Evolutionary conservation across 1,284 basidiomycete genomes (phyloP).

Genomic region (Puccinia horiana): DNA sequence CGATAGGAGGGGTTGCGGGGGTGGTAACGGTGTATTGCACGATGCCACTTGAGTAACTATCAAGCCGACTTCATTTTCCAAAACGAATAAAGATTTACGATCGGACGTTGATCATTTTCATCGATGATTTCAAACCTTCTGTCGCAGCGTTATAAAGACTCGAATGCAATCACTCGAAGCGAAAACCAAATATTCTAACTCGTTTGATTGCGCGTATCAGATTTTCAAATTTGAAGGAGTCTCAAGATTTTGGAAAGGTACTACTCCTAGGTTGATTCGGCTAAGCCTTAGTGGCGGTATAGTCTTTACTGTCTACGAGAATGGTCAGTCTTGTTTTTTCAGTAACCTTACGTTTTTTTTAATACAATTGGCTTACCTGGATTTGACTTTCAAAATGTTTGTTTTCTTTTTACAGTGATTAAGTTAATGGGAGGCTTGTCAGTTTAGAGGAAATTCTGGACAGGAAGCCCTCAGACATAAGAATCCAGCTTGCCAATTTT

Average conservation of each 20-base stretch:
- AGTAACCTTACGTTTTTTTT: neutral
- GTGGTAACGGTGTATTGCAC: conserved; percentile 81
- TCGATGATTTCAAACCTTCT: neutral
- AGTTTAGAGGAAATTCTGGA: conserved; percentile 7
- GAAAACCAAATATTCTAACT: conserved; percentile 78
- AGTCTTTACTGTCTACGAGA: conserved; percentile 90
- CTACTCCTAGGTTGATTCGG: conserved; percentile 80
- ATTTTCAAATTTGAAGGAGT: conserved; percentile 68
- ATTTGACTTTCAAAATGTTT: neutral
- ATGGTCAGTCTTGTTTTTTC: conserved; percentile 60
- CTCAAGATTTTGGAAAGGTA: conserved; percentile 82
- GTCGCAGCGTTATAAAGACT: conserved; percentile 84
- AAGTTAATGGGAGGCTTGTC: conserved; percentile 11
- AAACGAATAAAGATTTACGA: neutral
- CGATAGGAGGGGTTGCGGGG: conserved; percentile 87
- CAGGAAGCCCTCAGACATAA: too few species aligned
- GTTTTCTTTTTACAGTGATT: conserved; percentile 11
- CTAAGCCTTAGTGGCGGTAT: conserved; percentile 90
- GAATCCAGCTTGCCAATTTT: too few species aligned
- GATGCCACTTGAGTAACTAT: conserved; percentile 50
- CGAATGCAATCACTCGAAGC: conserved; percentile 93
- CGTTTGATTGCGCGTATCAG: conserved; percentile 88
- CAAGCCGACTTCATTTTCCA: neutral
- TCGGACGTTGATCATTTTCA: conserved; percentile 39
- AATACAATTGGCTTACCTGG: neutral